Evolutionary conservation across 2,329 filamentous ascomycete species (phyloP), one percentile per base, ranked within the genome.

Genomic region (Helicocarpus griseus): DNA sequence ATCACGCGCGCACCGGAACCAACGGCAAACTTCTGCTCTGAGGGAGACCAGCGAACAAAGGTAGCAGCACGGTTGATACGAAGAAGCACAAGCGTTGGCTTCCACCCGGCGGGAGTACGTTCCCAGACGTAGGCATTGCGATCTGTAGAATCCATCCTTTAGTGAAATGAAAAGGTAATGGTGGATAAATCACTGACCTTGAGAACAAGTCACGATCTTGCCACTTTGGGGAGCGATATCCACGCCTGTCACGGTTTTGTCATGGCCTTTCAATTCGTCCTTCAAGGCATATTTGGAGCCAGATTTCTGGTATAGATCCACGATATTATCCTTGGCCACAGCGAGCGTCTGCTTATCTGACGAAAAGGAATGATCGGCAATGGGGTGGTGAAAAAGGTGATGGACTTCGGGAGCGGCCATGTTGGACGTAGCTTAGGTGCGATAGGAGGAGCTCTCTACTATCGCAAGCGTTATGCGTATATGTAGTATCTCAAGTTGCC

Each of bases 371-470:
- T 98, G 93, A 77, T 98, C 93, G 60, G 89, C 88, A 66, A 98
- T 96, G 56, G 91, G 89, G 61, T 86, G 83, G 75, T 97, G 89
- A 76, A 98, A 98, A 59, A 98, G 85, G 66, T 97, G 90, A 73
- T 97, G 89, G 53, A 95, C 87, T 78, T 97, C 88, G 58, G 90
- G 88, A 54, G 85, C 70, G 51, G 87, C 77, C 91, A 97, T 97
- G 54, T 49, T 78, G 69, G 40, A 24, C 7, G 14, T 7, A 57
- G 50, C 49, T 49, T 53, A 47, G 48, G 52, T 52, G 74, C 77
- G 84, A 87, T 89, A 93, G 88, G 89, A 94, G 88, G 76, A 87
- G 81, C 89, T 95, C 93, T 97, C 93, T 85, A 97, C 93, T 96
- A 93, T 79, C 87, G 81, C 76, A 17, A 35, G 19, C 11, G 11